Percentiles rank a stretch among this genome's conserved stretches.
Evolutionary conservation across 331 rosid genomes (phyloP).

Genomic region (Phaseolus coccineus): DNA sequence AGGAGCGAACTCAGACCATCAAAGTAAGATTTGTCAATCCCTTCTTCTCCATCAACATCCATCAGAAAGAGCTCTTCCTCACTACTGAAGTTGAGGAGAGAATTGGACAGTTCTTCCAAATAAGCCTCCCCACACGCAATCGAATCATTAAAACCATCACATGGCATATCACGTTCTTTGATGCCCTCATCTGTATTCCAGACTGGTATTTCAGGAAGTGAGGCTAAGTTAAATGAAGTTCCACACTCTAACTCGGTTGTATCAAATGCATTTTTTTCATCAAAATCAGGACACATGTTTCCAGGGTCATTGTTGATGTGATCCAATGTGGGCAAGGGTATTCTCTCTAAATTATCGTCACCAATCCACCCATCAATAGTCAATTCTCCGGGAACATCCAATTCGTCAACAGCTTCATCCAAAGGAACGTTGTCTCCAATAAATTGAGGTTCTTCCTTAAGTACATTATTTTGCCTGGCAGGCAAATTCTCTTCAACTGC

Average conservation of each 20-base stretch:
- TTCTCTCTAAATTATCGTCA: constrained; percentile 51
- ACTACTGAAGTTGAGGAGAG: constrained; percentile 77
- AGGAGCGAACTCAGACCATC: constrained; percentile 90
- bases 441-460: constrained; percentile 58
- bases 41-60: constrained; percentile 71
- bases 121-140: constrained; percentile 62
- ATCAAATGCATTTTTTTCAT: constrained; percentile 59
- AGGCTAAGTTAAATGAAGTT: constrained; percentile 70
- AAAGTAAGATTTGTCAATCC: constrained; percentile 76
- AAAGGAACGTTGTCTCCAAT: constrained; percentile 53
- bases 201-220: constrained; percentile 67
- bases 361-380: constrained; percentile 55
- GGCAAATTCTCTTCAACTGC: constrained; percentile 56
- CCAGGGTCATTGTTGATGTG: constrained; percentile 57
- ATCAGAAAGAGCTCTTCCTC: constrained; percentile 82
- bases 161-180: constrained; percentile 49
- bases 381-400: constrained; percentile 53
- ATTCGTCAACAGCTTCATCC: constrained; percentile 53
- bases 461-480: constrained; percentile 46
- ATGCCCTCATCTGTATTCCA: constrained; percentile 62
- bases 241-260: constrained; percentile 70
- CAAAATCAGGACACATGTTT: constrained; percentile 64
- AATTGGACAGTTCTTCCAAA: constrained; percentile 80
- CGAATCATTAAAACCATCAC: constrained; percentile 57
- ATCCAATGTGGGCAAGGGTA: constrained; percentile 56